Conservation (phyloP, 768 basidiomycete species). For the Mycena sanguinolenta region DNA sequence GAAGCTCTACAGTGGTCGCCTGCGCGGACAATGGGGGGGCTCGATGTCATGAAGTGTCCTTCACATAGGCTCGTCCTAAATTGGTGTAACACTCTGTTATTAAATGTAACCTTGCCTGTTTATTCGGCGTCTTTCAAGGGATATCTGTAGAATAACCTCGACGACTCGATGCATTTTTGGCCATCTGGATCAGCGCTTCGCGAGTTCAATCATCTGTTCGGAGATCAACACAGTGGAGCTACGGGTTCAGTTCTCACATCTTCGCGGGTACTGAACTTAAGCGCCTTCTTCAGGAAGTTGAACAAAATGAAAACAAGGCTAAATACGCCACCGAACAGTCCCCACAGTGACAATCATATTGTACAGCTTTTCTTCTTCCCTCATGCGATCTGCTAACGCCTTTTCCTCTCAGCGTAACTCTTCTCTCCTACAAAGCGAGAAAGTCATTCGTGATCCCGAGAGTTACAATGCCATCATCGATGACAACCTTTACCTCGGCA, state of each 20-base stretch:
- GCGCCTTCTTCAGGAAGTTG: not conserved
- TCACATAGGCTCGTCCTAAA: constrained; percentile 15
- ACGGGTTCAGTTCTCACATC: no score
- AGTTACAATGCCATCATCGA: constrained; percentile 44
- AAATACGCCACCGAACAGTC: constrained; percentile 8
- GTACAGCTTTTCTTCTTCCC: not conserved
- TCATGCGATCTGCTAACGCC: not conserved
- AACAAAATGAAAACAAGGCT: constrained; percentile 20
- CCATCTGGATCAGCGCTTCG: no score
- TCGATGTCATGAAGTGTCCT: constrained; percentile 21
- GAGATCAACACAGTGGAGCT: no score
- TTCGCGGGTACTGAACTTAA: no score
- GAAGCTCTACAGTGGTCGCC: constrained; percentile 14
- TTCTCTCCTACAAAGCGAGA: constrained; percentile 4
- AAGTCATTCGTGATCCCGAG: constrained; percentile 22
- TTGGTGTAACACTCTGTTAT: not conserved
- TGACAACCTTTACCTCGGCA: constrained; percentile 51
- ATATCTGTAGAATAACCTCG: no score
- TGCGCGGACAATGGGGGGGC: constrained; percentile 29
- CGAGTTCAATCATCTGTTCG: no score
- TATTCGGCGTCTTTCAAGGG: not conserved
- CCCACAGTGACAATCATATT: not conserved
- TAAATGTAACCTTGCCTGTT: not conserved
- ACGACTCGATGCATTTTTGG: no score
- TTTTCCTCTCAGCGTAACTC: not conserved